Base-by-base conservation (phyloP, 768 basidiomycete genomes). In the Macrolepiota dolichaula region DNA sequence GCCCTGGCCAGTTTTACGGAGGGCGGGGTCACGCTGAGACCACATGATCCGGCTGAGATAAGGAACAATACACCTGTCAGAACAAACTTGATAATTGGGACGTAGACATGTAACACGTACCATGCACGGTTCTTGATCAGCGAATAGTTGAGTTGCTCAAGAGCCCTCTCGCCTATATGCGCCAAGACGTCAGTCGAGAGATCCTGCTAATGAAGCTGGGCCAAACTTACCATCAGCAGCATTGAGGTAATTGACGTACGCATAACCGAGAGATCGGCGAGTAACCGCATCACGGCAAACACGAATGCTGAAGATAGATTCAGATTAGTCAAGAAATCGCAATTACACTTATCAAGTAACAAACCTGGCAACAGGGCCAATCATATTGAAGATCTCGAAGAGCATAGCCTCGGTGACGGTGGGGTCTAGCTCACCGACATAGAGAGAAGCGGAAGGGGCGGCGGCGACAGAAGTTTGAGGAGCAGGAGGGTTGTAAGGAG, bases 301-400 rank as follows among this genome's bases (percentile, higher is more conserved):
- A 79, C 97, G 96, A 74, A 99, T 98, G 74, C 94, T 95, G 50
- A 47, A 19, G 32, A 36, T 44, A 36, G 15, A 66, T 52, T 44
- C 46, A 32, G 29, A 32, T 32, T 32, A 46, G 25, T 54, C n/a
- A 62, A 46, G 61, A 44, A 57, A 38, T 55, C 55, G 59, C 59
- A 62, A 56, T 29, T 57, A 32, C 55, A 35, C 42, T 24, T 53
- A 44, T 44, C 19, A 53, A 56, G 24, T 13, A 36, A 76, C 88
- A 65, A 65, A 93, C 94, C 94, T 96, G 49, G 95, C 95, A 66
- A 99, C 97, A 52, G 96, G 97, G 55, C 97, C 97, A 77, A 98
- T 94, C 93, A 98, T 96, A 76, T 97, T 97, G 84, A 99, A 99
- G 75, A 99, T 98, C 82, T 99, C 97, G 73, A 98, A 99, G 57